phyloP scores from a whole-genome alignment of 495 filamentous ascomycete species.

The Neurospora sp. region DNA sequence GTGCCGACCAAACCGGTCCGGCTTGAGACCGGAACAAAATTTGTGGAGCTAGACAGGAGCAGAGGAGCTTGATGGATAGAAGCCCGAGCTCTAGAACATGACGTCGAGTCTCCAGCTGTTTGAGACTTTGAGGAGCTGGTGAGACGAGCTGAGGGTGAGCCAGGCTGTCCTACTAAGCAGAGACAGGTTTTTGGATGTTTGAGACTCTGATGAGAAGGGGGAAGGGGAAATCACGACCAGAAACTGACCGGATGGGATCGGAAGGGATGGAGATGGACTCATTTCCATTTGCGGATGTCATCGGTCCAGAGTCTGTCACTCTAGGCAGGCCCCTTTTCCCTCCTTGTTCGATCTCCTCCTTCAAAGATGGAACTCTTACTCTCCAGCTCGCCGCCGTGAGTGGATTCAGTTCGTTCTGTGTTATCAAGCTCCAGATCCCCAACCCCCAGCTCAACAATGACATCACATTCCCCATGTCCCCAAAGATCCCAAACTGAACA shows the following conservation, averaged over 20 bases:
- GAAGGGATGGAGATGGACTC: background rate
- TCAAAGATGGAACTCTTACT: no score
- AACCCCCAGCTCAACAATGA: background rate
- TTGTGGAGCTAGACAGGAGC: no score
- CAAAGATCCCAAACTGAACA: background rate
- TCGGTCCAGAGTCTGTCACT: no score
- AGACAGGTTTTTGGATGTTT: background rate
- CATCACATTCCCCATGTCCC: background rate
- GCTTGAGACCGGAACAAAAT: no score
- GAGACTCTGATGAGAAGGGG: background rate
- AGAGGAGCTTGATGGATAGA: no score
- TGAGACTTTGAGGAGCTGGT: background rate
- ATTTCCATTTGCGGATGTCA: background rate
- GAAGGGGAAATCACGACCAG: background rate
- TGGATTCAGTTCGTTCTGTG: no score
- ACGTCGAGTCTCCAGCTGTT: background rate
- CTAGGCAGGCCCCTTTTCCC: no score
- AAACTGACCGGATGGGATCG: background rate
- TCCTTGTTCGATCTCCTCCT: no score
- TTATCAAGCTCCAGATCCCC: background rate
- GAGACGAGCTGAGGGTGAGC: background rate
- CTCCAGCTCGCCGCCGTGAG: no score
- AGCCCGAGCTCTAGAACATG: background rate
- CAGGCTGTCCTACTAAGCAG: background rate
- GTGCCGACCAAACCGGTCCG: background rate